Evolutionary conservation across 805 yeast genomes (phyloP), one percentile per base, ranked within the genome.

Genomic region (Wickerhamiella kurtzmanii): DNA sequence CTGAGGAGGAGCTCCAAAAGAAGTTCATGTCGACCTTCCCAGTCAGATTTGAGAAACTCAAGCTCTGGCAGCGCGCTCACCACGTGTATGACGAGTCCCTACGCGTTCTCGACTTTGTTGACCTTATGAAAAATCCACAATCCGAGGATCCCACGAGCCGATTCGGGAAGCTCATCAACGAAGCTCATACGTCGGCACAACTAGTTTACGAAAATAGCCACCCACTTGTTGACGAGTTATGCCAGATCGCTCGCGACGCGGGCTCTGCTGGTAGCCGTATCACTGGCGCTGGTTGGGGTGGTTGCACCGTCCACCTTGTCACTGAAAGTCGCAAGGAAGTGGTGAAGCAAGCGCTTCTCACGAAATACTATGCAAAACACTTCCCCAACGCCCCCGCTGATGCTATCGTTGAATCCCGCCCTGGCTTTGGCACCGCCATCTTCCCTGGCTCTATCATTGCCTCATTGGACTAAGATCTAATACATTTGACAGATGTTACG

Each of bases 211-310:
- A 76, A 47, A 75, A 80, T 46, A 76, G 83, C 2, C 73, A 74
- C 51, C 68, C 68, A 1, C 79, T 73, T 50, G 70, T 78, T 47
- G 75, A 79, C 47, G 60, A 63, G 11, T 60, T 80, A 37, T 75
- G 81, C 56, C 46, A 57, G 6, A 71, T 80, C 44, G 85, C 83
- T 2, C 58, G 65, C 37, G 58, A 52, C 1, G 68, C 72, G 50
- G 87, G 86, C 2, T 67, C 83, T 1, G 68, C 62, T 49, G 87
- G 87, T 16, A 75, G 83, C 1, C 68, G 88, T 46, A 70, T 78
- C n/a, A 80, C 87, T 8, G 88, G 87, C 22, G 87, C 88, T 17
- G 88, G 88, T 3, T 80, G 78, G 72, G 87, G 87, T 32, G 87
- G 87, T 4, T 75, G 79, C 25, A 69, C 81, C 0, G 81, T 80